Conservation (phyloP, 2,329 filamentous ascomycete species). For the Aspergillus hiratsukae region DNA sequence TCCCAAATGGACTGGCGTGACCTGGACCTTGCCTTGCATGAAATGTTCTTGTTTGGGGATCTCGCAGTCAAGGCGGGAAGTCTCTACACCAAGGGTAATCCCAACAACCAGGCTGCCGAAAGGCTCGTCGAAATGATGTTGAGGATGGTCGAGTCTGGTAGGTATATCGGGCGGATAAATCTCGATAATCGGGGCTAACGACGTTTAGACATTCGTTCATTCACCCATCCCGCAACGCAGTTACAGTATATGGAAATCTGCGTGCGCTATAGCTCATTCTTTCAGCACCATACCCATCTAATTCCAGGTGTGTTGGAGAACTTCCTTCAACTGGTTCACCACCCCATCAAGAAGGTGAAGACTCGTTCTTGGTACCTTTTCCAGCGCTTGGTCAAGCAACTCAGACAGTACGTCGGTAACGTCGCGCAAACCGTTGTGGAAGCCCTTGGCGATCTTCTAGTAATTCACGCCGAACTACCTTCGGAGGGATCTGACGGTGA, state of each 20-base stretch:
- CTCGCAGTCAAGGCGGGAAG: conserved; percentile 84
- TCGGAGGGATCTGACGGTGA: conserved; percentile 72
- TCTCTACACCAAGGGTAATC: conserved; percentile 78
- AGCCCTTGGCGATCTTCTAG: conserved; percentile 79
- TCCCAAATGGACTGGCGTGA: conserved; percentile 87
- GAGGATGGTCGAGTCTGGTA: conserved; percentile 90
- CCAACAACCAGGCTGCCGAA: conserved; percentile 72
- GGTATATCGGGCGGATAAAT: conserved; percentile 25
- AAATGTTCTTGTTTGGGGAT: conserved; percentile 95
- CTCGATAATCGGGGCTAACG: conserved; percentile 10
- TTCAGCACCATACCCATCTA: conserved; percentile 74
- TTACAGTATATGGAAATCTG: conserved; percentile 99
- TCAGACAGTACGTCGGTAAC: conserved; percentile 78
- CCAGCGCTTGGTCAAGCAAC: conserved; percentile 82
- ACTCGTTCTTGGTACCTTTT: conserved; percentile 96
- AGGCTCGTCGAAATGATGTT: conserved; percentile 87
- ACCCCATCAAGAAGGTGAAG: conserved; percentile 79
- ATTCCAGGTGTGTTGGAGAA: conserved; percentile 85
- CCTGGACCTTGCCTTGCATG: conserved; percentile 84
- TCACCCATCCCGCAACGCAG: conserved; percentile 85
- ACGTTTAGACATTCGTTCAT: conserved; percentile 68
- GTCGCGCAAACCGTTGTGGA: conserved; percentile 88
- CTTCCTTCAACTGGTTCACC: conserved; percentile 86
- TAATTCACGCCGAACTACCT: conserved; percentile 84
- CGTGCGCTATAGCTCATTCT: conserved; percentile 88